Evolutionary conservation across 1,139 yeast species (phyloP).

Genomic region (Geotrichum australiense): DNA sequence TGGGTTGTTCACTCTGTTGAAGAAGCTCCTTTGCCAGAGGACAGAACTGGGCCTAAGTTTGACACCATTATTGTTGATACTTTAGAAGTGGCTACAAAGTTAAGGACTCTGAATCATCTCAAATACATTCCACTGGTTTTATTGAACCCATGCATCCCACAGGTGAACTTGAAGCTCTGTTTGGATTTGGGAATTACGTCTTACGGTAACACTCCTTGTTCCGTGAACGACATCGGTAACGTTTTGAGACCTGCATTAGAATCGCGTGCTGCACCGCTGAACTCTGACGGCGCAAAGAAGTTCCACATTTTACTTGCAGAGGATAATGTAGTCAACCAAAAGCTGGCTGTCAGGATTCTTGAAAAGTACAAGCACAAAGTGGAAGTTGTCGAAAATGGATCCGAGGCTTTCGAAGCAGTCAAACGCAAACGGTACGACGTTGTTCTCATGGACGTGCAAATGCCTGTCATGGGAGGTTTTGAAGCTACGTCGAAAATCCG

Average conservation of each 20-base stretch:
- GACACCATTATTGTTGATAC: constrained; percentile 81
- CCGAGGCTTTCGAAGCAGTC: constrained; percentile 74
- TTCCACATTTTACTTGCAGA: constrained; percentile 75
- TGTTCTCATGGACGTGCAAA: constrained; percentile 86
- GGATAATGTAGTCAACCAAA: constrained; percentile 81
- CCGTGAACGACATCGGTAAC: constrained; percentile 72
- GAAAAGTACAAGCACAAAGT: constrained; percentile 21
- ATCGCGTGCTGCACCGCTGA: constrained; percentile 70
- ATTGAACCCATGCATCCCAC: constrained; percentile 69
- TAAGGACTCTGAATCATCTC: constrained; percentile 63
- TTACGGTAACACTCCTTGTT: constrained; percentile 82
- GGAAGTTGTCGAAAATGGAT: constrained; percentile 62
- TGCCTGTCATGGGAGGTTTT: constrained; percentile 95
- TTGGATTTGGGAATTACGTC: constrained; percentile 81
- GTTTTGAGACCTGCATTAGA: constrained; percentile 80
- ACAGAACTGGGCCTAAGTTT: constrained; percentile 45
- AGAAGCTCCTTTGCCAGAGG: constrained; percentile 37
- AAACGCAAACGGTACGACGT: constrained; percentile 64
- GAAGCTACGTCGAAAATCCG: constrained; percentile 82
- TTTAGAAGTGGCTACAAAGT: constrained; percentile 61
- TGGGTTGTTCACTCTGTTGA: constrained; percentile 39
- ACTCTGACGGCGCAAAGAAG: constrained; percentile 70
- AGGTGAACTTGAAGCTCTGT: constrained; percentile 72
- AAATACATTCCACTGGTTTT: constrained; percentile 77
- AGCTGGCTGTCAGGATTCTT: constrained; percentile 52